These are phyloP conservation scores for Taphrina communis DNA, from an alignment of 1,139 yeast genomes.

Conservation along the genomic window DNA sequence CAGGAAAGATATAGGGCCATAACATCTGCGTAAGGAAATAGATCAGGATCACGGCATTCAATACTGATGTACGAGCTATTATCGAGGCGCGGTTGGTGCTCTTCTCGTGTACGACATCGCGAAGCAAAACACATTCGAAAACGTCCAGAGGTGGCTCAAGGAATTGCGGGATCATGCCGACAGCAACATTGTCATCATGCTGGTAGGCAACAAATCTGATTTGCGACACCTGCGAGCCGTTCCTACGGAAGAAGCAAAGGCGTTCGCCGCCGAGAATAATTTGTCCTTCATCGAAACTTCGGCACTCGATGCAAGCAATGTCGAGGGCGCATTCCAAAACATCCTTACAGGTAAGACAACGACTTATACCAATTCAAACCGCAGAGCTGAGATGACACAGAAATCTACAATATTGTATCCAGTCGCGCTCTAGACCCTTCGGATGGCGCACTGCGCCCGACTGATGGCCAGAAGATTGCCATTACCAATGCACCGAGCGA, in stretches of 20 bases:
- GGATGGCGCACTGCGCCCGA: constrained; percentile 60
- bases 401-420: constrained; percentile 89
- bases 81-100: constrained; percentile 98
- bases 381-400: constrained; percentile 54
- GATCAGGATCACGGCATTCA: constrained; percentile 50
- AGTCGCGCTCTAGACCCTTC: constrained; percentile 83
- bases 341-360: constrained; percentile 52
- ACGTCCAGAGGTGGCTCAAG: constrained; percentile 91
- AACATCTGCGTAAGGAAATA: constrained; percentile 64
- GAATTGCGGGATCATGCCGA: constrained; percentile 97
- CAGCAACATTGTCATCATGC: constrained; percentile 92
- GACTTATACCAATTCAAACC: too few species aligned
- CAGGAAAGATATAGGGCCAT: constrained; percentile 98
- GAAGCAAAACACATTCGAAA: constrained; percentile 89
- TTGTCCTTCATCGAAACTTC: constrained; percentile 96
- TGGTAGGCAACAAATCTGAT: constrained; percentile 96
- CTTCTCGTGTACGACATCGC: constrained; percentile 93
- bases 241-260: constrained; percentile 96
- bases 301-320: constrained; percentile 93
- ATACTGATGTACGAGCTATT: constrained; percentile 56
- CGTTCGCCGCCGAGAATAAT: constrained; percentile 90
- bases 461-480: constrained; percentile 85
- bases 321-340: constrained; percentile 91
- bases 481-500: constrained; percentile 94
- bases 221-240: constrained; percentile 94